A percentile compares a stretch with the other conserved stretches of the same genome.
phyloP scores from a whole-genome alignment of 441 rosid species.

The Erodium moschatum region DNA sequence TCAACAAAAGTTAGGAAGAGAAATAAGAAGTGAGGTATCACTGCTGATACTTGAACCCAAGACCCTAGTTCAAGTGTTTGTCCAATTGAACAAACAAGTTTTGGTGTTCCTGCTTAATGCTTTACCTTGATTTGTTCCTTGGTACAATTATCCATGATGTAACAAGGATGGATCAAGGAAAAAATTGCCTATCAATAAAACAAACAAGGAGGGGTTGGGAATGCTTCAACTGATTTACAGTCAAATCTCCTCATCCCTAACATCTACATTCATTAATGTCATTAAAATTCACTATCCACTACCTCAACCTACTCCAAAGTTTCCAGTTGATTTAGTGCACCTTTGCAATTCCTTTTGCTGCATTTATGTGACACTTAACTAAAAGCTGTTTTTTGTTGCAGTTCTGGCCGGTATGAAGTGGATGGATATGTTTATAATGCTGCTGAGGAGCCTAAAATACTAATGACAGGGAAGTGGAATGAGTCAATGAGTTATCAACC shows the following conservation, averaged over 20 bases:
- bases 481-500: slow-evolving; percentile 81
- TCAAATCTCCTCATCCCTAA: background rate
- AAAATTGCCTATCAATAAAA: background rate
- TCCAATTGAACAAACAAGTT: too few species aligned
- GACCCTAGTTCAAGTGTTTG: too few species aligned
- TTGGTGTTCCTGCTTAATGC: background rate
- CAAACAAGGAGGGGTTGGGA: too few species aligned
- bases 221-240: too few species aligned
- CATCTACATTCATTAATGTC: background rate
- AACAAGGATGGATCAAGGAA: background rate
- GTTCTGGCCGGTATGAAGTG: slow-evolving; percentile 96
- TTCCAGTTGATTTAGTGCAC: background rate
- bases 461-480: slow-evolving; percentile 98
- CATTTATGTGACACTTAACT: background rate
- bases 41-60: too few species aligned
- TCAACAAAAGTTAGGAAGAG: too few species aligned
- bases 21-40: too few species aligned
- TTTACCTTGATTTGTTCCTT: background rate
- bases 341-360: background rate
- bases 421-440: slow-evolving; percentile 92
- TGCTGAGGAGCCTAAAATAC: slow-evolving; percentile 80
- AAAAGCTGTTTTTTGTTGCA: slow-evolving; percentile 25
- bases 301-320: background rate
- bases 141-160: background rate
- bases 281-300: background rate